These are phyloP conservation scores for Fusarium avenaceum DNA, from an alignment of 2,329 filamentous ascomycete species.

Conservation along the genomic window DNA sequence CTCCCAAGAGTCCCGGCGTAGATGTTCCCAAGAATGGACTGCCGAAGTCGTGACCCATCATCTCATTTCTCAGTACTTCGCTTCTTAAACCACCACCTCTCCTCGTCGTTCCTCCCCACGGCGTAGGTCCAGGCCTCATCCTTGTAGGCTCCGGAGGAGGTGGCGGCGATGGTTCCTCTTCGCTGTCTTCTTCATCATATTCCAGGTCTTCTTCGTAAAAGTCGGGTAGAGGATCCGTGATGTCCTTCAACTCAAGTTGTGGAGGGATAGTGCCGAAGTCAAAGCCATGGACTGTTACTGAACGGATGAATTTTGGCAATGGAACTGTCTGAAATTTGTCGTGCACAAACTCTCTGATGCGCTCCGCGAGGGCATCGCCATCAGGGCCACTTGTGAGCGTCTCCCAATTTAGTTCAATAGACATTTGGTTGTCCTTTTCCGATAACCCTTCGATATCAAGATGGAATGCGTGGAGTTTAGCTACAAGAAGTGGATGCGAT, in stretches of 20 bases:
- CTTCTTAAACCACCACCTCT: constrained; percentile 49
- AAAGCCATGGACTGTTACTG: constrained; percentile 93
- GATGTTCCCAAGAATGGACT: constrained; percentile 71
- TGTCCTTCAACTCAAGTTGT: constrained; percentile 92
- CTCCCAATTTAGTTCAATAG: constrained; percentile 97
- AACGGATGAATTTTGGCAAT: constrained; percentile 95
- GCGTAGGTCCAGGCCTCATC: constrained; percentile 39
- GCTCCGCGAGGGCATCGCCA: constrained; percentile 84
- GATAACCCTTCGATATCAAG: neutral
- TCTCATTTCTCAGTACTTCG: constrained; percentile 53
- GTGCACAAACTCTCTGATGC: constrained; percentile 93
- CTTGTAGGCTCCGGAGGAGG: constrained; percentile 38
- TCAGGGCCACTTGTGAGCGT: constrained; percentile 90
- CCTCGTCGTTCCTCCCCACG: constrained; percentile 36
- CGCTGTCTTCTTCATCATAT: constrained; percentile 61
- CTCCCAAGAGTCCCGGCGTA: constrained; percentile 76
- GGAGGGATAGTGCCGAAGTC: constrained; percentile 89
- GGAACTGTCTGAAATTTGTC: constrained; percentile 93
- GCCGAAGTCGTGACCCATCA: constrained; percentile 60
- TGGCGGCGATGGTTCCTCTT: constrained; percentile 47
- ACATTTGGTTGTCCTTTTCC: constrained; percentile 70
- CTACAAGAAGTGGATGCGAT: constrained; percentile 31
- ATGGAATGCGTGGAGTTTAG: neutral
- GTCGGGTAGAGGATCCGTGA: constrained; percentile 93
- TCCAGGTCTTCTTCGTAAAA: constrained; percentile 90